phyloP scores from a whole-genome alignment of 495 filamentous ascomycete genomes.

The Bombardia bombarda region DNA sequence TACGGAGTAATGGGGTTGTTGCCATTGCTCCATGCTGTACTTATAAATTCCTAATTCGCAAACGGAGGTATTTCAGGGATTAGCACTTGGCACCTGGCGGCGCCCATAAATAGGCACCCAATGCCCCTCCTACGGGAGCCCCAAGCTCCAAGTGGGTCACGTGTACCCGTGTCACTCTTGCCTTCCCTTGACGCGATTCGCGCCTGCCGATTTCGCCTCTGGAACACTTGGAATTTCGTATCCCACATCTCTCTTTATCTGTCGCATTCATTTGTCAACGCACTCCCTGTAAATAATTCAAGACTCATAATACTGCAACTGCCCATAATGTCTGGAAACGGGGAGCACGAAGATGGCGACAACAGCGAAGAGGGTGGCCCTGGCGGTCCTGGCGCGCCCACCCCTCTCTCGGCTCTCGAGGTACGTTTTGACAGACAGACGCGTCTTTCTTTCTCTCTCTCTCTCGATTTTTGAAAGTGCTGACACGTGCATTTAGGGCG shows the following conservation, averaged over 20 bases:
- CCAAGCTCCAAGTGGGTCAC: too few relatives aligned
- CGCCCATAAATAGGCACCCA: too few relatives aligned
- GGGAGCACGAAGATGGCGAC: conserved; percentile 35
- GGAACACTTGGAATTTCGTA: conserved; percentile 9
- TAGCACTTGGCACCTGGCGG: too few relatives aligned
- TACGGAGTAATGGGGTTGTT: too few relatives aligned
- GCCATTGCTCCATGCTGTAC: too few relatives aligned
- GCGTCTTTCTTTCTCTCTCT: neutral
- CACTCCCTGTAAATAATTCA: neutral
- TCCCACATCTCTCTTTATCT: neutral
- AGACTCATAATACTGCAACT: too few relatives aligned
- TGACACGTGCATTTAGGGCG: conserved; percentile 44
- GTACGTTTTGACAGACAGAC: conserved; percentile 36
- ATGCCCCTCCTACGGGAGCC: too few relatives aligned
- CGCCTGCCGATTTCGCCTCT: conserved; percentile 10
- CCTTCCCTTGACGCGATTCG: conserved; percentile 11
- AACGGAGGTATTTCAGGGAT: too few relatives aligned
- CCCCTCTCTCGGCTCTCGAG: conserved; percentile 82
- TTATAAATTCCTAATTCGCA: too few relatives aligned
- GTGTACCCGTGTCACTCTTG: conserved; percentile 12
- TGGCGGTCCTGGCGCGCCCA: conserved; percentile 86
- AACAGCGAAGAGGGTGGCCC: conserved; percentile 37
- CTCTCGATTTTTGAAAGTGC: neutral
- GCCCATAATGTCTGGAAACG: conserved; percentile 25
- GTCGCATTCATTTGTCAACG: neutral